Evolutionary conservation across 768 basidiomycete species (phyloP).

Genomic region (Rubroboletus pulcherrimus): DNA sequence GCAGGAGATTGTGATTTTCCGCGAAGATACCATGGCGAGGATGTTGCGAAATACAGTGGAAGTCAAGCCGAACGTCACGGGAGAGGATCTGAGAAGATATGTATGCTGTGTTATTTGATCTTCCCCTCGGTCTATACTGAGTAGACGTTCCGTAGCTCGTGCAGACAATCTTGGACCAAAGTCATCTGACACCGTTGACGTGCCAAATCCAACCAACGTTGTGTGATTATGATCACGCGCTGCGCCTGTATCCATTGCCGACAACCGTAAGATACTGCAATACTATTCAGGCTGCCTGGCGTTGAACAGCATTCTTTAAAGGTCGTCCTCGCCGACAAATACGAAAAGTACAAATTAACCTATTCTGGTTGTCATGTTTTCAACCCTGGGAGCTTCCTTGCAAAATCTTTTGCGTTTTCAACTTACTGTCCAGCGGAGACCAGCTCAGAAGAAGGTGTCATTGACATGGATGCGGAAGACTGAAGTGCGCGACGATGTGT

Average conservation of each 20-base stretch:
- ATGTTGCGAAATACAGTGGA: conserved; percentile 92
- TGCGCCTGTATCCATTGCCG: conserved; percentile 91
- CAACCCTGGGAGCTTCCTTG: conserved; percentile 92
- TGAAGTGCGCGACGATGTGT: conserved; percentile 7
- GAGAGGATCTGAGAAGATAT: conserved; percentile 83
- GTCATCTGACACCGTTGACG: conserved; percentile 87
- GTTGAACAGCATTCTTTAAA: conserved; percentile 30
- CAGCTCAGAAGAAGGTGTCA: conserved; percentile 76
- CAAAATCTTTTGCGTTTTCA: conserved; percentile 79
- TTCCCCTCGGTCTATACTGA: neutral
- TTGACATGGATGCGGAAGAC: conserved; percentile 40
- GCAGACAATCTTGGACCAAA: conserved; percentile 94
- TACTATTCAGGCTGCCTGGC: neutral
- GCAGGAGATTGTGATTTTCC: conserved; percentile 91
- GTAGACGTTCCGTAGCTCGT: conserved; percentile 60
- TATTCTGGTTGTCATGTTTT: conserved; percentile 99
- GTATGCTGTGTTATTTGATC: conserved; percentile 44
- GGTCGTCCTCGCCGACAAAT: conserved; percentile 94
- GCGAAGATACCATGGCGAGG: conserved; percentile 89
- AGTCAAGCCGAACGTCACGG: conserved; percentile 75
- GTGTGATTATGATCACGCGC: conserved; percentile 86
- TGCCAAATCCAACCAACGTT: conserved; percentile 81
- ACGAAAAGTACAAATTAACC: conserved; percentile 92
- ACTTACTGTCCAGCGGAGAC: conserved; percentile 84
- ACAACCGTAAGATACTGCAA: conserved; percentile 63